Evolutionary conservation across 2,329 filamentous ascomycete species (phyloP).

Genomic region (Annulohypoxylon truncatum): DNA sequence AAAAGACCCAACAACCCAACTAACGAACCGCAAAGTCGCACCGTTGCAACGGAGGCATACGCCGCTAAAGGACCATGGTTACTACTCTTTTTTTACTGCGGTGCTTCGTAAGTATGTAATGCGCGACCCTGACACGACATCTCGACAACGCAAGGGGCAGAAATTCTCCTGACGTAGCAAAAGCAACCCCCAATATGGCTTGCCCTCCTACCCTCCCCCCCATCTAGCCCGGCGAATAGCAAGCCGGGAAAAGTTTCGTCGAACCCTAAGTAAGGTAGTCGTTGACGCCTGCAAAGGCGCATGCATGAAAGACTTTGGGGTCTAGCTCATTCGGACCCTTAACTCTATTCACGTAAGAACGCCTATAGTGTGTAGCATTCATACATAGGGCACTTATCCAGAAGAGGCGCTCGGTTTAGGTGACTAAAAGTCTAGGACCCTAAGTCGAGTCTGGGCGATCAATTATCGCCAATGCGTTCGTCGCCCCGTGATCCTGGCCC

Average conservation of each 20-base stretch:
- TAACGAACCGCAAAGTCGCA: slow-evolving; percentile 14
- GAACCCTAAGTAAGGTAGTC: slow-evolving; percentile 4
- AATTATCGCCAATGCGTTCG: slow-evolving; percentile 2
- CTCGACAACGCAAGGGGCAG: slow-evolving; percentile 33
- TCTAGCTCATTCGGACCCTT: slow-evolving; percentile 12
- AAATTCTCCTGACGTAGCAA: slow-evolving; percentile 31
- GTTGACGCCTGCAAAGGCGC: slow-evolving; percentile 9
- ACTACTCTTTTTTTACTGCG: neutral
- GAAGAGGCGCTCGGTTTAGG: slow-evolving; percentile 1
- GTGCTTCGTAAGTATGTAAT: slow-evolving; percentile 19
- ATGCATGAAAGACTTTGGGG: slow-evolving; percentile 22
- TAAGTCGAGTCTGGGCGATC: slow-evolving; percentile 15
- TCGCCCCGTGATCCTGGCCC: slow-evolving; percentile 1
- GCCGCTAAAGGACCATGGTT: neutral
- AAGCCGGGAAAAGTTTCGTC: neutral
- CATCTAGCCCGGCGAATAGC: slow-evolving; percentile 20
- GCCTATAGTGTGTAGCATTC: no score
- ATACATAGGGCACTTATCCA: neutral
- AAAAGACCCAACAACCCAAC: neutral
- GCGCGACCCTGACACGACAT: slow-evolving; percentile 35
- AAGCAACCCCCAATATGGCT: neutral
- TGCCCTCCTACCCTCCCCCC: slow-evolving; percentile 9
- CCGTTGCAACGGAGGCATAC: slow-evolving; percentile 2
- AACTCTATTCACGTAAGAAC: neutral
- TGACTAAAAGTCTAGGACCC: slow-evolving; percentile 12